These are phyloP conservation scores for Vigna nakashimae DNA, from an alignment of 306 rosid genomes.

Conservation along the genomic window DNA sequence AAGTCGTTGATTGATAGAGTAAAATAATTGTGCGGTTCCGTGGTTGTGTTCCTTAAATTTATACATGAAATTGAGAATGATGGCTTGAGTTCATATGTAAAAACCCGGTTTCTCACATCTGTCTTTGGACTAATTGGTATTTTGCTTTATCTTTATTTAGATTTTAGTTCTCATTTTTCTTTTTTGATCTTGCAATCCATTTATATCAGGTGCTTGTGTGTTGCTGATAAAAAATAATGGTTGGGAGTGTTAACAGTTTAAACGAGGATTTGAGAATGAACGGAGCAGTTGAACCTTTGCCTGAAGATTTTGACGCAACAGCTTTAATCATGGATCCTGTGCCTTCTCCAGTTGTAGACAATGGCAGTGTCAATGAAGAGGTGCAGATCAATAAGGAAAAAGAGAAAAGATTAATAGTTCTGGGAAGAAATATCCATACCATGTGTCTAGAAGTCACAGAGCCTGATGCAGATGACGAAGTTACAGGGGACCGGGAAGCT, in stretches of 20 bases:
- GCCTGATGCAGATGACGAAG: constrained; percentile 82
- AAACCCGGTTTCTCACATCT: background rate
- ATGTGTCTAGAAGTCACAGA: constrained; percentile 73
- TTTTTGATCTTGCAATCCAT: background rate
- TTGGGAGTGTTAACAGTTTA: constrained; percentile 35
- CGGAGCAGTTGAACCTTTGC: constrained; percentile 46
- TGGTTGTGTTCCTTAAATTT: background rate
- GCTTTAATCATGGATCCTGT: constrained; percentile 44
- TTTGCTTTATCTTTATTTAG: too few relatives aligned
- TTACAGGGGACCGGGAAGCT: constrained; percentile 88
- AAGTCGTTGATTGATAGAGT: background rate
- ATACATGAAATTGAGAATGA: background rate
- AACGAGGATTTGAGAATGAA: constrained; percentile 32
- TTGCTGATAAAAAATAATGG: constrained; percentile 46
- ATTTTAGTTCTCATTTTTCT: background rate
- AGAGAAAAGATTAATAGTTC: constrained; percentile 62
- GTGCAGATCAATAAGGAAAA: constrained; percentile 16
- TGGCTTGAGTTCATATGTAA: constrained; percentile 3
- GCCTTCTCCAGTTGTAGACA: constrained; percentile 41
- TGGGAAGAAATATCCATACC: constrained; percentile 87
- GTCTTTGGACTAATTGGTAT: background rate
- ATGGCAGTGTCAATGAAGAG: constrained; percentile 26
- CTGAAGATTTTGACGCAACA: constrained; percentile 50
- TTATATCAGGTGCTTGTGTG: constrained; percentile 39
- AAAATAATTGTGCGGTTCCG: background rate